These are phyloP conservation scores for Plasmodium yoelii DNA, from an alignment of 169 alveolate species.

Conservation along the genomic window DNA sequence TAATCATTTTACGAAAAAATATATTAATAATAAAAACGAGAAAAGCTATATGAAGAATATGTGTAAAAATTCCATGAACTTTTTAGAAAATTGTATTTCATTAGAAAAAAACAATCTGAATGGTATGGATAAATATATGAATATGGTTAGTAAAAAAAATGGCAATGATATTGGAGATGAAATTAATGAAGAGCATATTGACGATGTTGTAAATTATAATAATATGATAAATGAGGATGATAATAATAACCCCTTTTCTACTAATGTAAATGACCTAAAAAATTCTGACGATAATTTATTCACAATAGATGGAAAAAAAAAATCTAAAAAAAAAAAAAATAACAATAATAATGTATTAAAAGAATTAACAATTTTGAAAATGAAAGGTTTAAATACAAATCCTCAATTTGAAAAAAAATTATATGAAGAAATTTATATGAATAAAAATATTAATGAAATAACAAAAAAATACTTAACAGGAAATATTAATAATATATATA, in stretches of 20 bases:
- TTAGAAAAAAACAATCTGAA: constrained; percentile 33
- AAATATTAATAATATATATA: constrained; percentile 63
- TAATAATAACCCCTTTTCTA: neutral
- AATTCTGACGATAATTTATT: neutral
- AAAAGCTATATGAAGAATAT: constrained; percentile 41
- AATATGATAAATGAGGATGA: too few species aligned
- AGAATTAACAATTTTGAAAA: constrained; percentile 36
- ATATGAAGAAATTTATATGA: constrained; percentile 74
- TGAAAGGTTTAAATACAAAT: constrained; percentile 27
- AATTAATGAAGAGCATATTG: constrained; percentile 1
- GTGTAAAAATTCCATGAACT: constrained; percentile 43
- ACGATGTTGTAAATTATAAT: neutral
- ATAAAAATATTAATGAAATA: constrained; percentile 38
- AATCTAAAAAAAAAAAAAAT: constrained; percentile 2
- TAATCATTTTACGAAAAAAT: constrained; percentile 36
- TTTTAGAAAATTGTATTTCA: constrained; percentile 57
- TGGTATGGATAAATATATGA: constrained; percentile 5
- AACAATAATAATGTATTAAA: constrained; percentile 9
- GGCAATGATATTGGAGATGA: neutral
- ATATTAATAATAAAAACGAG: constrained; percentile 33
- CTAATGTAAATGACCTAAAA: neutral
- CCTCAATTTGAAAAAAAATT: constrained; percentile 52
- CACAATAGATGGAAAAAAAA: neutral
- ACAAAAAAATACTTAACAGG: constrained; percentile 63
- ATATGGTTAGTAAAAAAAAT: neutral